phyloP scores from a whole-genome alignment of 345 rosid genomes.

The Bruguiera sexangula region DNA sequence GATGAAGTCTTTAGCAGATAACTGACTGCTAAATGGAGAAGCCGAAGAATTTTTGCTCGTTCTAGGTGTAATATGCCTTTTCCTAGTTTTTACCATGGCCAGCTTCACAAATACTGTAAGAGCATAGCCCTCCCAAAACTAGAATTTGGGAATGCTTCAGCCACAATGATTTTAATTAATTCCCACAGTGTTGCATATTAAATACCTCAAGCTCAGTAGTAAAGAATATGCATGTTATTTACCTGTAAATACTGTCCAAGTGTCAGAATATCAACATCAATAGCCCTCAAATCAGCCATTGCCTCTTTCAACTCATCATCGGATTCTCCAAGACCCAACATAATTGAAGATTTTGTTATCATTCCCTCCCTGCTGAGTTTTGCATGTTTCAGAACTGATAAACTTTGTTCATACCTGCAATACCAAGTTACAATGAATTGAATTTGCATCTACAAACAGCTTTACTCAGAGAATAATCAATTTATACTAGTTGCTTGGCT shows the following conservation, averaged over 20 bases:
- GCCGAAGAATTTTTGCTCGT: too few relatives aligned
- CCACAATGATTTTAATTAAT: background rate
- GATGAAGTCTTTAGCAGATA: too few relatives aligned
- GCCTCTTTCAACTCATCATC: slow-evolving; percentile 81
- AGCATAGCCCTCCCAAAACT: background rate
- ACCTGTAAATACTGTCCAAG: slow-evolving; percentile 99
- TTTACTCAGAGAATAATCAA: background rate
- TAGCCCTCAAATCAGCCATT: slow-evolving; percentile 87
- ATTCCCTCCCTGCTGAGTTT: slow-evolving; percentile 75
- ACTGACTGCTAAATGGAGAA: too few relatives aligned
- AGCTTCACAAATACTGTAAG: background rate
- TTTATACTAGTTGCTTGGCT: background rate
- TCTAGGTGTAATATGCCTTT: too few relatives aligned
- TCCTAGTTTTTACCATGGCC: background rate
- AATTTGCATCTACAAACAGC: slow-evolving; percentile 10
- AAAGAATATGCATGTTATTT: slow-evolving; percentile 12
- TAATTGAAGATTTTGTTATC: slow-evolving; percentile 93
- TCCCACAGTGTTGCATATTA: background rate
- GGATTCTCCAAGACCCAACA: slow-evolving; percentile 98
- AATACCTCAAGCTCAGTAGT: background rate
- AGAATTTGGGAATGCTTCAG: background rate
- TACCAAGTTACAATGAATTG: slow-evolving; percentile 16
- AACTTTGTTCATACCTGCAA: slow-evolving; percentile 90
- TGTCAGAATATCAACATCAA: slow-evolving; percentile 86
- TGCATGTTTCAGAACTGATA: slow-evolving; percentile 81